Percentiles rank a stretch among this genome's conserved stretches.
Conservation (phyloP, 495 filamentous ascomycete genomes). For the Neurospora sublineolata region DNA sequence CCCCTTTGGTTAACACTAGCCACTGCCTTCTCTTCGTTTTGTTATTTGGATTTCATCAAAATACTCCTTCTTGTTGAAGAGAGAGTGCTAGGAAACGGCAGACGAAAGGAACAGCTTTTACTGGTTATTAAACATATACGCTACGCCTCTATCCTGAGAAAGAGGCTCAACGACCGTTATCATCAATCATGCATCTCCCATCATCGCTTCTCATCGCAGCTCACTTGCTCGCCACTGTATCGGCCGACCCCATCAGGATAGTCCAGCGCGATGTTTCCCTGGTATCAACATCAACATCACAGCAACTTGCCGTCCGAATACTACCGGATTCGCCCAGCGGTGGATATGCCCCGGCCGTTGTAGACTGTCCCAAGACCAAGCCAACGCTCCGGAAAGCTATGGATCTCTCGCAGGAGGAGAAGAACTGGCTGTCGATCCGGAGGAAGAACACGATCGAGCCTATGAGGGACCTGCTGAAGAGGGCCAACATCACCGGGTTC, state of each 20-base stretch:
- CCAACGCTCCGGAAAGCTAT: conserved; percentile 41
- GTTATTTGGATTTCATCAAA: not conserved
- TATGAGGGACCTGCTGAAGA: conserved; percentile 61
- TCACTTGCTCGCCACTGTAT: not conserved
- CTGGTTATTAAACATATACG: not conserved
- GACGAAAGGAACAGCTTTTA: not conserved
- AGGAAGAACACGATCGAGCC: conserved; percentile 48
- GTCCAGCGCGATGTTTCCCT: not conserved
- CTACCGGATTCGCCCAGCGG: conserved; percentile 44
- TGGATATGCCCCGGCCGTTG: conserved; percentile 42
- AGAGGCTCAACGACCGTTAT: not conserved
- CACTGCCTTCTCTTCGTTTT: not conserved
- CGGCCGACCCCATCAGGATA: conserved; percentile 12
- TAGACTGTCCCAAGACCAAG: conserved; percentile 38
- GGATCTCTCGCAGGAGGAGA: conserved; percentile 54
- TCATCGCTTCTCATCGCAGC: conserved; percentile 4
- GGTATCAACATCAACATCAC: not conserved
- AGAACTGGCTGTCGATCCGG: conserved; percentile 47
- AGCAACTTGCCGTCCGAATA: conserved; percentile 20
- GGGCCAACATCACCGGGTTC: conserved; percentile 63
- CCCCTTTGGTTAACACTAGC: not conserved
- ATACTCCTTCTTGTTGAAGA: not conserved
- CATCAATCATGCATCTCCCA: conserved; percentile 3
- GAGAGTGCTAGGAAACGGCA: not conserved
- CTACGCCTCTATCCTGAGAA: not conserved